Conservation (phyloP, 805 yeast species). For the Yamadazyma paraphyllophila region DNA sequence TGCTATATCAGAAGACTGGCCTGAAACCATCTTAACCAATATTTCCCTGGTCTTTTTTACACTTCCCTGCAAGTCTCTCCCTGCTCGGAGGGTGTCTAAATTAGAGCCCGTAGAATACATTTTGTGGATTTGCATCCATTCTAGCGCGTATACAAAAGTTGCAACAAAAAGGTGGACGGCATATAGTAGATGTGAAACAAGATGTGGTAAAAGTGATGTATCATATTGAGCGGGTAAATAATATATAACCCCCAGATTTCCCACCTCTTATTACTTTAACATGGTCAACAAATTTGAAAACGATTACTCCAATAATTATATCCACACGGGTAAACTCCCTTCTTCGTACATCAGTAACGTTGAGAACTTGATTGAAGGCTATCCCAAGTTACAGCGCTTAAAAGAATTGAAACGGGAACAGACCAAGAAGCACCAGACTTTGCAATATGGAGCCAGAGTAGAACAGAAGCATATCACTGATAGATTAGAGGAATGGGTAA, state of each 20-base stretch:
- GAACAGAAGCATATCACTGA: constrained; percentile 53
- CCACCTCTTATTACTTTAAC: background rate
- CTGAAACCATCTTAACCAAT: background rate
- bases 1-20: background rate
- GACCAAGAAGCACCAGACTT: constrained; percentile 48
- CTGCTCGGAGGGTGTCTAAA: background rate
- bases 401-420: constrained; percentile 65
- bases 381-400: constrained; percentile 75
- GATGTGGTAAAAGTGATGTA: background rate
- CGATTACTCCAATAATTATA: constrained; percentile 69
- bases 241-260: too few species aligned
- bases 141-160: background rate
- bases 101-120: too few species aligned
- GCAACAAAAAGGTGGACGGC: background rate
- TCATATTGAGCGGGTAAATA: too few species aligned
- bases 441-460: constrained; percentile 66
- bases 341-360: constrained; percentile 64
- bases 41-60: background rate
- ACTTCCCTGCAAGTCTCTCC: background rate
- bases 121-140: background rate
- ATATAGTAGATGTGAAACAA: background rate
- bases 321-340: constrained; percentile 64
- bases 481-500: constrained; percentile 58
- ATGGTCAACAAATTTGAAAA: constrained; percentile 41
- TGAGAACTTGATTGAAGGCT: constrained; percentile 70